Conservation (phyloP, 305 asterid species). For the Lippia alba region DNA sequence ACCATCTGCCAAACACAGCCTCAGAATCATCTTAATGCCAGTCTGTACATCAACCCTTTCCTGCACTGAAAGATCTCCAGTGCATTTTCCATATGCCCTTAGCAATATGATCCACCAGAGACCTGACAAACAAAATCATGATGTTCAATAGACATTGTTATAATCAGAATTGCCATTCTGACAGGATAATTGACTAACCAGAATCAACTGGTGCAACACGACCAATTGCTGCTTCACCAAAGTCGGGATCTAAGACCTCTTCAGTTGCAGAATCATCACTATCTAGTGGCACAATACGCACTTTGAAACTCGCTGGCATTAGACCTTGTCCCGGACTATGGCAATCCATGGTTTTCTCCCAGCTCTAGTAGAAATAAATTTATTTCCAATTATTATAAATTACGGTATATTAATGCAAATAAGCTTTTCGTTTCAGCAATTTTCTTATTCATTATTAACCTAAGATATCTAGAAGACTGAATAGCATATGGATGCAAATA, state of each 20-base stretch:
- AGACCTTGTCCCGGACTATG: slow-evolving; percentile 97
- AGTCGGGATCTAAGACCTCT: slow-evolving; percentile 93
- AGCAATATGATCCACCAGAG: slow-evolving; percentile 94
- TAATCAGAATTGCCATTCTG: slow-evolving; percentile 12
- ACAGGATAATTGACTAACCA: slow-evolving; percentile 53
- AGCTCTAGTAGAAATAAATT: slow-evolving; percentile 58
- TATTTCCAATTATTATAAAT: background rate
- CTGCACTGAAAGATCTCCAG: slow-evolving; percentile 89
- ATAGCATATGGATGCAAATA: slow-evolving; percentile 2
- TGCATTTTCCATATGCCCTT: slow-evolving; percentile 88
- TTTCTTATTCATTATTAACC: slow-evolving; percentile 19
- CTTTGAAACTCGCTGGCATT: slow-evolving; percentile 98
- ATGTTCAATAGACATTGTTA: slow-evolving; percentile 9
- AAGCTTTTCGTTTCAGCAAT: background rate
- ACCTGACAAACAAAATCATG: slow-evolving; percentile 51
- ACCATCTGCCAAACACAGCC: slow-evolving; percentile 90
- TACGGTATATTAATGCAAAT: slow-evolving; percentile 1
- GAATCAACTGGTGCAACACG: slow-evolving; percentile 98
- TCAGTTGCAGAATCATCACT: slow-evolving; percentile 83
- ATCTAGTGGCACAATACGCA: slow-evolving; percentile 77
- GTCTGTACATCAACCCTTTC: slow-evolving; percentile 92
- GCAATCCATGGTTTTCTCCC: slow-evolving; percentile 99
- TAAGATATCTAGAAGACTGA: slow-evolving; percentile 3
- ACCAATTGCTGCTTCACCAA: slow-evolving; percentile 98
- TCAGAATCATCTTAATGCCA: slow-evolving; percentile 87